Percentiles rank a stretch among this genome's conserved stretches.
Conservation (phyloP, 2,329 filamentous ascomycete genomes). For the Fusarium azukiicola region DNA sequence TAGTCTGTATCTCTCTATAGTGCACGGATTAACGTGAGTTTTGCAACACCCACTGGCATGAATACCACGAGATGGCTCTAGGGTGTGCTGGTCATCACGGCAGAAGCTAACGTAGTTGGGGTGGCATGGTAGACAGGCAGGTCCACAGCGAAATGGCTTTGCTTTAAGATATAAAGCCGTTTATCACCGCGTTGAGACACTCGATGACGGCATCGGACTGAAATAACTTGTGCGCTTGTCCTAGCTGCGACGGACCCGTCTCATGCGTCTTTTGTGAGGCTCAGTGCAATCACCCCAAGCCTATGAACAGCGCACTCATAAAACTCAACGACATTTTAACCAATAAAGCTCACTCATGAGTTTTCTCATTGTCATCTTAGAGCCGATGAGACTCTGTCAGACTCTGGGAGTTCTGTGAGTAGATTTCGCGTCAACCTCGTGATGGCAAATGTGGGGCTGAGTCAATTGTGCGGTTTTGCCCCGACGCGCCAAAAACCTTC, state of each 20-base stretch:
- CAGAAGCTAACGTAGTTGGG: neutral
- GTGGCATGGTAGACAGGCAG: neutral
- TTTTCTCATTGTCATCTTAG: neutral
- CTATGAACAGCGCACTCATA: neutral
- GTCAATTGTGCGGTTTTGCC: constrained; percentile 21
- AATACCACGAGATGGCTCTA: neutral
- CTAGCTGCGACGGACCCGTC: too few species aligned
- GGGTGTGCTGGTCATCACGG: neutral
- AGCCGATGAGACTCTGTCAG: neutral
- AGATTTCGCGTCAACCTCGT: neutral
- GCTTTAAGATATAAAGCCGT: neutral
- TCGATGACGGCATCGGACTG: too few species aligned
- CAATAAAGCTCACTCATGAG: neutral
- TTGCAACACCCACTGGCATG: too few species aligned
- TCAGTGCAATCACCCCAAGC: neutral
- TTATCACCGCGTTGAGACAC: neutral
- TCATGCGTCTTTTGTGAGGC: too few species aligned
- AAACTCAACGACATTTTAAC: neutral
- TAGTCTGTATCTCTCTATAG: too few species aligned
- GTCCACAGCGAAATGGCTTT: neutral
- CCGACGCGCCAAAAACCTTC: neutral
- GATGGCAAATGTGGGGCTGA: constrained; percentile 22
- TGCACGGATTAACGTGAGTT: too few species aligned
- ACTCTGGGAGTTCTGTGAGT: neutral
- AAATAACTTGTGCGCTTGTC: too few species aligned